These are phyloP conservation scores for Cytospora chrysosperma DNA, from an alignment of 2,329 filamentous ascomycete genomes.

Conservation along the genomic window DNA sequence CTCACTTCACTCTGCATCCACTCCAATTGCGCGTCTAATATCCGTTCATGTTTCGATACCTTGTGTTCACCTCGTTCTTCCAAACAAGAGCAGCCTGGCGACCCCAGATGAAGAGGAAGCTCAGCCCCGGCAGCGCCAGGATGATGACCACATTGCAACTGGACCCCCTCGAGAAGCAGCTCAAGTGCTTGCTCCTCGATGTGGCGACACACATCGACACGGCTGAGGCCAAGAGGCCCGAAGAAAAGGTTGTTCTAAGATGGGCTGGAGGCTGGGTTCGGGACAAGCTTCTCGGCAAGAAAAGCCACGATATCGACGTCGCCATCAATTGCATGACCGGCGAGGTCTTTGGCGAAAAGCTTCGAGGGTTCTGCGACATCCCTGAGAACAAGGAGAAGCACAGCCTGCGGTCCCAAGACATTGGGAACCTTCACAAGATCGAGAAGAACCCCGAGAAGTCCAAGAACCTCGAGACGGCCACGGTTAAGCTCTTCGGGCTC, in stretches of 20 bases:
- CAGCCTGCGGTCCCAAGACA: slow-evolving; percentile 53
- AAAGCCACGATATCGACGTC: slow-evolving; percentile 79
- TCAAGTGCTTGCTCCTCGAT: slow-evolving; percentile 77
- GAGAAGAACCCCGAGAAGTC: slow-evolving; percentile 93
- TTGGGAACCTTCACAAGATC: slow-evolving; percentile 82
- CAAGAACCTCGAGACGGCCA: slow-evolving; percentile 92
- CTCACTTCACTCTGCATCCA: slow-evolving; percentile 1
- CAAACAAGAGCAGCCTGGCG: slow-evolving; percentile 1
- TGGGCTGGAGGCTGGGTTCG: slow-evolving; percentile 89
- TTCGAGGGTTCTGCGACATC: slow-evolving; percentile 66
- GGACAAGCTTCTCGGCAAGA: slow-evolving; percentile 72
- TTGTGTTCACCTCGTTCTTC: neutral
- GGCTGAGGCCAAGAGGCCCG: slow-evolving; percentile 26
- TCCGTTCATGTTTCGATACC: slow-evolving; percentile 15
- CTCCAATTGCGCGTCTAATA: neutral
- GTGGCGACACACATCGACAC: slow-evolving; percentile 70
- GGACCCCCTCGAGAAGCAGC: slow-evolving; percentile 66
- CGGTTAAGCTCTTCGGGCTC: slow-evolving; percentile 77
- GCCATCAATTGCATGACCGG: slow-evolving; percentile 86
- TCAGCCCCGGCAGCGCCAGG: slow-evolving; percentile 14
- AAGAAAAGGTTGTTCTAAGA: slow-evolving; percentile 62
- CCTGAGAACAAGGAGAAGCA: slow-evolving; percentile 63
- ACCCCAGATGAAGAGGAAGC: slow-evolving; percentile 25
- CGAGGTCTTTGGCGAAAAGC: slow-evolving; percentile 66
- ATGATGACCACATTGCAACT: slow-evolving; percentile 47